Percentiles rank a stretch among this genome's conserved stretches.
Evolutionary conservation across 371 early-diverging fungal genomes (phyloP).

Genomic region (Circinella umbellata): DNA sequence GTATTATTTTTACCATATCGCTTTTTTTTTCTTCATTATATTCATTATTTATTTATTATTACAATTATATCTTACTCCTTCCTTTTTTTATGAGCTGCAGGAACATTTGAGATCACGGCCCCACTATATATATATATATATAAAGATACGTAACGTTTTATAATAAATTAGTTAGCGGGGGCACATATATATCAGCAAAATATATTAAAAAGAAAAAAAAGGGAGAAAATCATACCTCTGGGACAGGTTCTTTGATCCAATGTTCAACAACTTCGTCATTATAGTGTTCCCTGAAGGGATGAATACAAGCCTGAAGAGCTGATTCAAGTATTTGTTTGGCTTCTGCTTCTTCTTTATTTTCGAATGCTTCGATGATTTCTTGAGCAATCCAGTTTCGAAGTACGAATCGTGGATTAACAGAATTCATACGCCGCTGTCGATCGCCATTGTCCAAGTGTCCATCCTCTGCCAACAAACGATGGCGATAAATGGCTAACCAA

Average conservation of each 20-base stretch:
- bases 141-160: neutral
- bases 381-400: constrained; percentile 80
- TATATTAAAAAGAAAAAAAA: neutral
- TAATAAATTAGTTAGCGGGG: neutral
- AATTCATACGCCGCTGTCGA: constrained; percentile 59
- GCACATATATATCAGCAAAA: neutral
- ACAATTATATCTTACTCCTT: neutral
- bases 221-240: constrained; percentile 28
- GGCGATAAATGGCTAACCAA: constrained; percentile 57
- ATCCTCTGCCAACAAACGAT: constrained; percentile 49
- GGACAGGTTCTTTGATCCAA: constrained; percentile 40
- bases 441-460: constrained; percentile 24
- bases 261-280: constrained; percentile 33
- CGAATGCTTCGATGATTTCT: constrained; percentile 60
- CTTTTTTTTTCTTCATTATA: neutral
- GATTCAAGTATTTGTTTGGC: constrained; percentile 44
- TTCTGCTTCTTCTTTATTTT: constrained; percentile 40
- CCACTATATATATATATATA: constrained; percentile 35
- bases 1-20: constrained; percentile 6
- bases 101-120: constrained; percentile 63
- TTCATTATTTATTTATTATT: constrained; percentile 11
- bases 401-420: constrained; percentile 72
- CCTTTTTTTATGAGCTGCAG: constrained; percentile 56
- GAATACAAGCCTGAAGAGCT: constrained; percentile 58
- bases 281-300: constrained; percentile 60